Conservation (phyloP, 176 grass and related monocot species). For the Poa annua region DNA sequence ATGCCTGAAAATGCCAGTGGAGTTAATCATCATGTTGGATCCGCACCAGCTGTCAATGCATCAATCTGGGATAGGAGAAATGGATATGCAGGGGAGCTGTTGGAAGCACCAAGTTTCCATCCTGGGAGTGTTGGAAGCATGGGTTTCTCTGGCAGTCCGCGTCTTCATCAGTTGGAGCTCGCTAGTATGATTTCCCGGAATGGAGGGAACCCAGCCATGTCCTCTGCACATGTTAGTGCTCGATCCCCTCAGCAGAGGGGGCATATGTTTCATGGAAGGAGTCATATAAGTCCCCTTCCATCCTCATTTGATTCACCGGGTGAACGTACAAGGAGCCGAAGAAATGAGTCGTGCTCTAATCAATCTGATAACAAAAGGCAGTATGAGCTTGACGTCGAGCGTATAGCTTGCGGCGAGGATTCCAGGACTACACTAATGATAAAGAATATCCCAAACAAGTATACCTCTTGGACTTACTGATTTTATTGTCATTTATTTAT, state of each 20-base stretch:
- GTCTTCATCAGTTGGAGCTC: conserved; percentile 66
- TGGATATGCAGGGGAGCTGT: conserved; percentile 50
- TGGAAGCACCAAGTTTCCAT: conserved; percentile 62
- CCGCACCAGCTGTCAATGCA: conserved; percentile 70
- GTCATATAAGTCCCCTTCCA: conserved; percentile 54
- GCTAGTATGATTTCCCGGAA: conserved; percentile 48
- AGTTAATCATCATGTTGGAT: conserved; percentile 75
- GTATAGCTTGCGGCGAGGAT: conserved; percentile 72
- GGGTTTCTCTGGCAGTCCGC: conserved; percentile 63
- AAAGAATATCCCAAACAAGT: conserved; percentile 99
- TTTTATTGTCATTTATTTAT: conserved; percentile 47
- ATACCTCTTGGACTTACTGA: conserved; percentile 36
- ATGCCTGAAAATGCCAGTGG: conserved; percentile 51
- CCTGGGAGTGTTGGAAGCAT: conserved; percentile 61
- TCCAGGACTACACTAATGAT: conserved; percentile 91
- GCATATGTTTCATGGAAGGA: conserved; percentile 77
- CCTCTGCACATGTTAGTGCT: conserved; percentile 60
- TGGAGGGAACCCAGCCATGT: conserved; percentile 54
- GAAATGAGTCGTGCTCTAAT: conserved; percentile 70
- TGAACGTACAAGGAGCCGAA: conserved; percentile 68
- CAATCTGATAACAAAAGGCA: conserved; percentile 88
- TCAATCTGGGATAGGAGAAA: conserved; percentile 65
- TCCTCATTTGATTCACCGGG: conserved; percentile 63
- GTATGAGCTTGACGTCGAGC: conserved; percentile 89
- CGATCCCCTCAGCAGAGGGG: conserved; percentile 76